Evolutionary conservation across 1,284 basidiomycete species (phyloP).

Genomic region (Waitea zeae): DNA sequence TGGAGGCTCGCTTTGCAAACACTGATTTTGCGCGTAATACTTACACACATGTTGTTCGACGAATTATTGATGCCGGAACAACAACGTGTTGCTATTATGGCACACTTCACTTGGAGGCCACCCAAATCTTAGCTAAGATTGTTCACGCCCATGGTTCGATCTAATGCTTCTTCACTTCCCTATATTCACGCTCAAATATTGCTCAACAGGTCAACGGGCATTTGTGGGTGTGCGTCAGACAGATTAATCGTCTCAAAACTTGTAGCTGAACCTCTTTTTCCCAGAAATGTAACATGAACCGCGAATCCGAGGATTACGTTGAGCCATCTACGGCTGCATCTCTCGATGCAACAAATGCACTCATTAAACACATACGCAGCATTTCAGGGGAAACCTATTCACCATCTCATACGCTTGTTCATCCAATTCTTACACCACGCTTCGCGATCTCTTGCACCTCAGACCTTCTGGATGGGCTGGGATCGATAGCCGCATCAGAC

Average conservation of each 20-base stretch:
- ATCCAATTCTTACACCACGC: constrained; percentile 85
- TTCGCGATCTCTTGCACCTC: constrained; percentile 88
- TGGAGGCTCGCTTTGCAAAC: constrained; percentile 71
- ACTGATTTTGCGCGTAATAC: constrained; percentile 49
- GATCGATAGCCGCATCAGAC: constrained; percentile 35
- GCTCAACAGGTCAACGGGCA: constrained; percentile 59
- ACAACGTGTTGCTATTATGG: constrained; percentile 92
- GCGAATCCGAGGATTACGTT: constrained; percentile 58
- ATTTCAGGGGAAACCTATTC: constrained; percentile 16
- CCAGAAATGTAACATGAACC: constrained; percentile 93
- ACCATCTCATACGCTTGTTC: constrained; percentile 38
- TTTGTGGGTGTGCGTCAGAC: constrained; percentile 55
- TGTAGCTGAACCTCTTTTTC: constrained; percentile 6
- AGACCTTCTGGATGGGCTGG: constrained; percentile 51
- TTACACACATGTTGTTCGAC: constrained; percentile 61
- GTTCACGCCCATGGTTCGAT: constrained; percentile 45
- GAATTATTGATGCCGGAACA: constrained; percentile 67
- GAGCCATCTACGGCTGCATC: constrained; percentile 47
- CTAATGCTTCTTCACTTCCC: constrained; percentile 1
- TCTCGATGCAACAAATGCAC: constrained; percentile 37
- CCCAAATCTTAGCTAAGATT: constrained; percentile 68
- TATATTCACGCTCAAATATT: constrained; percentile 2
- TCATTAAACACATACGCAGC: constrained; percentile 54
- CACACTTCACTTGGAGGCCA: constrained; percentile 68
- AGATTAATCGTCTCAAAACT: background rate